Base-by-base conservation (phyloP, 164 flowering plant species). In the Malania oleifera region DNA sequence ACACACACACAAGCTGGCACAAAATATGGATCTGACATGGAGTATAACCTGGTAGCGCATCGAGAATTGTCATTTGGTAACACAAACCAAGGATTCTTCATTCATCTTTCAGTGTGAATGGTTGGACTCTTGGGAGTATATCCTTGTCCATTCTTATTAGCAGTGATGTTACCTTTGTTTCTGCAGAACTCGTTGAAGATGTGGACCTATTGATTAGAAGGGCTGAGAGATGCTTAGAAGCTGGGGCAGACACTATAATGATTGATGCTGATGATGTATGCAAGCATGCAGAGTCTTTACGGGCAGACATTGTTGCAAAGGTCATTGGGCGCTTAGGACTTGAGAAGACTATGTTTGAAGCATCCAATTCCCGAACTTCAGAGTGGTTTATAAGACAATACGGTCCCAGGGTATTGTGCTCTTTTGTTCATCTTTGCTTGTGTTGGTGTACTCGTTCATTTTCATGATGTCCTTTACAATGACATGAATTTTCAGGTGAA, bases 241-340 rank as follows among this genome's bases (percentile, higher is more conserved):
- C 98, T 40, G 98, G 98, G 53, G 98, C 96, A 48, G 96, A 92
- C 75, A 92, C 81, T 88, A 89, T 92, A 57, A 84, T 87, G 96
- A 84, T 92, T 14, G 96, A 89, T 65, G 86, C 98, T 37, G 93
- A 85, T 62, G 96, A 80, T 66, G 72, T 92, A 53, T 84, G 89
- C 69, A 77, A 71, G 54, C 73, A 81, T 43, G 78, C 83, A 45
- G 93, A 84, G 48, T 61, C 81, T 17, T 34, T 92, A 40, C 63
- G 96, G 52, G 71, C 87, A 15, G 96, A 92, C 64, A 70, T 92
- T 29, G 71, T 92, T 38, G 91, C 98, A 12, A 87, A 86, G 77
- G 67, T 92, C 47, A 69, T 92, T 24, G 86, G 96, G 15, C 93
- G 90, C 38, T 83, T 92, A n/a, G 98, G 98, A 35, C 77, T 92